These are phyloP conservation scores for Earliella scabrosa DNA, from an alignment of 1,284 basidiomycete species.

Conservation along the genomic window DNA sequence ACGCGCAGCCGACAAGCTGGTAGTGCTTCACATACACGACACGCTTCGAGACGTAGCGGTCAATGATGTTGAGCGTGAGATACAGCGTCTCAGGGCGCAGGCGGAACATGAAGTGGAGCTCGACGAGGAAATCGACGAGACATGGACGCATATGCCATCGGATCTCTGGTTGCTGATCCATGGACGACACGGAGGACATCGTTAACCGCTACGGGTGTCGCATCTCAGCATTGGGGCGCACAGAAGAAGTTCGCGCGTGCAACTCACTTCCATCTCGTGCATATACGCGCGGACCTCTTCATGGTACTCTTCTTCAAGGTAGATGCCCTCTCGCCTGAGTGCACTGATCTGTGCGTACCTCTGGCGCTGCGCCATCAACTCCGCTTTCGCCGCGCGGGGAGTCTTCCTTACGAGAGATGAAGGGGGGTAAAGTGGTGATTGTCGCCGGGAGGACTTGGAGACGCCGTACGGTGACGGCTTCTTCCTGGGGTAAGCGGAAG, in stretches of 20 bases:
- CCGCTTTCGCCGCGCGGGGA: conserved; percentile 64
- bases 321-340: conserved; percentile 68
- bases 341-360: conserved; percentile 70
- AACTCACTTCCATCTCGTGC: conserved; percentile 95
- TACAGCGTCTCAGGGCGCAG: conserved; percentile 98
- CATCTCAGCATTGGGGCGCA: conserved; percentile 10
- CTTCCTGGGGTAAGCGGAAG: conserved; percentile 76
- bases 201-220: conserved; percentile 66
- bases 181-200: conserved; percentile 88
- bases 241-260: conserved; percentile 18
- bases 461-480: conserved; percentile 80
- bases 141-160: conserved; percentile 99
- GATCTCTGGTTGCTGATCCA: conserved; percentile 99
- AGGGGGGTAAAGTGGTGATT: conserved; percentile 48
- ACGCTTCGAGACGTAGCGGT: conserved; percentile 98
- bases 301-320: conserved; percentile 92
- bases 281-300: conserved; percentile 94
- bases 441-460: conserved; percentile 53
- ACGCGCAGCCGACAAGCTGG: conserved; percentile 97
- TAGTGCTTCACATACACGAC: conserved; percentile 99
- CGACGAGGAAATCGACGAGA: conserved; percentile 98
- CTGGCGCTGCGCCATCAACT: conserved; percentile 63
- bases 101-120: conserved; percentile 96
- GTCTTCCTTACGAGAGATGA: conserved; percentile 57
- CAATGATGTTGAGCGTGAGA: conserved; percentile 98